Evolutionary conservation across 2,329 filamentous ascomycete genomes (phyloP).

Genomic region (Dactylellina haptotyla): DNA sequence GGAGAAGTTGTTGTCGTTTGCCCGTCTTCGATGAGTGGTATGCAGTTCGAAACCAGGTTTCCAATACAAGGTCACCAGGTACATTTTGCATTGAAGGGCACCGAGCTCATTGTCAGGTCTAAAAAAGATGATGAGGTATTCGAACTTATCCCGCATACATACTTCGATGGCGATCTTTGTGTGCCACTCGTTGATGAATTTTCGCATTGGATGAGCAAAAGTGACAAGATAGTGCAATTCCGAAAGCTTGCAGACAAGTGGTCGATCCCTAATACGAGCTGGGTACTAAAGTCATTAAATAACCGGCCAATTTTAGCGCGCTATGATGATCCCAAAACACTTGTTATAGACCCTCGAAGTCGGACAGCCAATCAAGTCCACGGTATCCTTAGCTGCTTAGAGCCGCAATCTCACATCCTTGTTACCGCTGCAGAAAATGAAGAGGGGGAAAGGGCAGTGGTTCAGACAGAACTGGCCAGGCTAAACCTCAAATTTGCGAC

Average conservation of each 20-base stretch:
- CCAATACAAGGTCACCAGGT: conserved; percentile 52
- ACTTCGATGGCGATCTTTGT: conserved; percentile 59
- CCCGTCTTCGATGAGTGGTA: conserved; percentile 60
- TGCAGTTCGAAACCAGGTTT: conserved; percentile 60
- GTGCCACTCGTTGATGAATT: conserved; percentile 61
- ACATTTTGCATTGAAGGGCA: conserved; percentile 56
- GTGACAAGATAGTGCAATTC: conserved; percentile 59
- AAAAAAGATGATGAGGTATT: conserved; percentile 46
- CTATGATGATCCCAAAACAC: conserved; percentile 55
- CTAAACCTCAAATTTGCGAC: conserved; percentile 66
- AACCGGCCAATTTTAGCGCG: conserved; percentile 58
- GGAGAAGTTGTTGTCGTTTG: conserved; percentile 61
- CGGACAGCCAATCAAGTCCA: conserved; percentile 59
- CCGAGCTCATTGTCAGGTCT: conserved; percentile 61
- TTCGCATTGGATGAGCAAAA: conserved; percentile 65
- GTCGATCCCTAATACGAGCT: conserved; percentile 56
- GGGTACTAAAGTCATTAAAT: conserved; percentile 55
- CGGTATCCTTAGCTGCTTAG: conserved; percentile 61
- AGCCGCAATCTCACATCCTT: conserved; percentile 59
- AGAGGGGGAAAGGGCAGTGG: neutral
- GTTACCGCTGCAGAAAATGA: conserved; percentile 8
- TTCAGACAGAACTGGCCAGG: conserved; percentile 64
- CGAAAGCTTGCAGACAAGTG: conserved; percentile 54
- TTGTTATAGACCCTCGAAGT: conserved; percentile 61
- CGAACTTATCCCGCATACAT: conserved; percentile 60